Conservation (phyloP, 2,329 filamentous ascomycete genomes). For the Aspergillus sp. region DNA sequence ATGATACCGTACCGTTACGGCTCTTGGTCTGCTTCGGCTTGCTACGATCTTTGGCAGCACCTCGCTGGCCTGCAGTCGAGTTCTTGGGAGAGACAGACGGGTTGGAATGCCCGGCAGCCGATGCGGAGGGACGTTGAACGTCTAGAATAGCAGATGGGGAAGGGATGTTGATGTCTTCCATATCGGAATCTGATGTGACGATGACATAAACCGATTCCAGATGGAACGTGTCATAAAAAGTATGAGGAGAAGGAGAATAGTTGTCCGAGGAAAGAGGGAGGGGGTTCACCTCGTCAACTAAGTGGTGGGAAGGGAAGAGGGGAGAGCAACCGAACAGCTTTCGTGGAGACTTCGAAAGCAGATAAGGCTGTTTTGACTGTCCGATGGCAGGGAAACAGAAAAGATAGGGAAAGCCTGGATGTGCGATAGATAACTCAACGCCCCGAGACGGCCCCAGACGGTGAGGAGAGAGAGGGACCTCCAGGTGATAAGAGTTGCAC, state of each 20-base stretch:
- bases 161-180: slow-evolving; percentile 63
- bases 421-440: slow-evolving; percentile 25
- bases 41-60: slow-evolving; percentile 23
- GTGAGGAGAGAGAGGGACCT: slow-evolving; percentile 25
- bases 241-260: neutral
- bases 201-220: slow-evolving; percentile 15
- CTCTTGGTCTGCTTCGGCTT: slow-evolving; percentile 75
- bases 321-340: neutral
- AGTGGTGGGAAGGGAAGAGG: neutral
- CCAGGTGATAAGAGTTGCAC: slow-evolving; percentile 25
- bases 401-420: slow-evolving; percentile 17
- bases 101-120: slow-evolving; percentile 29
- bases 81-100: slow-evolving; percentile 29
- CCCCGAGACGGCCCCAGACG: slow-evolving; percentile 14
- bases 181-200: slow-evolving; percentile 32
- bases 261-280: neutral
- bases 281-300: neutral
- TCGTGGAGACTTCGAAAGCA: neutral
- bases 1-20: slow-evolving; percentile 64
- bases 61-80: slow-evolving; percentile 15
- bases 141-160: slow-evolving; percentile 58
- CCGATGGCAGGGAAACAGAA: slow-evolving; percentile 10
- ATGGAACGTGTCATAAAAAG: neutral
- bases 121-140: slow-evolving; percentile 31
- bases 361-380: slow-evolving; percentile 20